Evolutionary conservation across 1,284 basidiomycete genomes (phyloP).

Genomic region (Moesziomyces antarcticus): DNA sequence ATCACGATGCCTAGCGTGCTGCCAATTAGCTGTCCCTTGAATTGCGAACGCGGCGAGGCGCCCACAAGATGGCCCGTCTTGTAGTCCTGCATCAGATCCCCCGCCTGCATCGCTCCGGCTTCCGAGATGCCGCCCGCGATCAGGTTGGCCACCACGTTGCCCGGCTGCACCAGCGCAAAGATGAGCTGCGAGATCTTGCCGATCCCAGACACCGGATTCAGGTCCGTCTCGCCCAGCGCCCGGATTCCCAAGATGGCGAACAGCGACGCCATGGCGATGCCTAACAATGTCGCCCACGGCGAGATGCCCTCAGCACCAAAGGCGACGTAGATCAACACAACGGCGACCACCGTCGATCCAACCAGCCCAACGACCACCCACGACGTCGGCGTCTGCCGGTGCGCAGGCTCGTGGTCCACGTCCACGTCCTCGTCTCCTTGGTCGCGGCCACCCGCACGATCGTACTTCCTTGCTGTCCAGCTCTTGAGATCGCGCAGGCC

Average conservation of each 20-base stretch:
- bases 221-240: conserved; percentile 63
- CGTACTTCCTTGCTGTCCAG: conserved; percentile 23
- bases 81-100: conserved; percentile 97
- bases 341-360: conserved; percentile 77
- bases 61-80: conserved; percentile 90
- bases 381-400: conserved; percentile 80
- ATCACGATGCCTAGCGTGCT: conserved; percentile 84
- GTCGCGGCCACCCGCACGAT: conserved; percentile 63
- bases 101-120: conserved; percentile 95
- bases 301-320: conserved; percentile 90
- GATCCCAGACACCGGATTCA: conserved; percentile 78
- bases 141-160: conserved; percentile 87
- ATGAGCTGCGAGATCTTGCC: conserved; percentile 94
- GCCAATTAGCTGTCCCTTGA: conserved; percentile 67
- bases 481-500: conserved; percentile 30
- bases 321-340: conserved; percentile 82
- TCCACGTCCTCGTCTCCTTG: conserved; percentile 74
- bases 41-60: conserved; percentile 67
- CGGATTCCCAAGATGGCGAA: conserved; percentile 79
- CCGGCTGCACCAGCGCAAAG: conserved; percentile 92
- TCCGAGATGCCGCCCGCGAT: conserved; percentile 96
- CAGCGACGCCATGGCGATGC: conserved; percentile 83
- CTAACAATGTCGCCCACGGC: conserved; percentile 90
- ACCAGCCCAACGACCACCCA: conserved; percentile 82
- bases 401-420: conserved; percentile 80